Conservation (phyloP, 176 grass and related monocot genomes). For the Alopecurus myosuroides region DNA sequence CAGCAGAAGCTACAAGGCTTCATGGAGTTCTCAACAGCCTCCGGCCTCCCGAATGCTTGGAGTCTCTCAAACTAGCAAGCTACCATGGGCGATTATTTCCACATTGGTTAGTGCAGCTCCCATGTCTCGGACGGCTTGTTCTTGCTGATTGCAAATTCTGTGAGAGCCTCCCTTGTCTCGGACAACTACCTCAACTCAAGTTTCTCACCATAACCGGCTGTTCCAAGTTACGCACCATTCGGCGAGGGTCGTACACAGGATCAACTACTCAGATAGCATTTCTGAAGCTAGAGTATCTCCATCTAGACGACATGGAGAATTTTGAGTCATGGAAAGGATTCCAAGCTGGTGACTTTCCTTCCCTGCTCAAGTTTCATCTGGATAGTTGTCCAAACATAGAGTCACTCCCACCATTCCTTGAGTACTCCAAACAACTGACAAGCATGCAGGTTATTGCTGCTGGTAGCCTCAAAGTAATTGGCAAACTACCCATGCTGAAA, state of each 20-base stretch:
- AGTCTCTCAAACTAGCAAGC: constrained; percentile 31
- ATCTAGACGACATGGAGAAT: constrained; percentile 23
- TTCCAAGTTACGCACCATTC: constrained; percentile 1
- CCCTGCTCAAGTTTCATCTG: constrained; percentile 31
- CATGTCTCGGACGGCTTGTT: constrained; percentile 1
- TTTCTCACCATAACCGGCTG: constrained; percentile 15
- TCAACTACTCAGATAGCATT: constrained; percentile 1
- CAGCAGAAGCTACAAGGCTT: constrained; percentile 2
- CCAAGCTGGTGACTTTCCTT: constrained; percentile 15
- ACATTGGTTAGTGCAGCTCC: constrained; percentile 10
- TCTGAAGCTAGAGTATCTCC: constrained; percentile 33
- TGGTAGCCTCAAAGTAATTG: constrained; percentile 15
- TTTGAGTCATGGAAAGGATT: constrained; percentile 26
- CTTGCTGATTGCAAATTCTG: constrained; percentile 20
- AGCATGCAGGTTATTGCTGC: constrained; percentile 12
- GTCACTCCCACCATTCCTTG: constrained; percentile 33
- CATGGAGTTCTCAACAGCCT: constrained; percentile 16
- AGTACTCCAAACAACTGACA: constrained; percentile 5
- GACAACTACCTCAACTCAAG: constrained; percentile 18
- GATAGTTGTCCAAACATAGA: constrained; percentile 25
- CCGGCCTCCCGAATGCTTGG: constrained; percentile 24
- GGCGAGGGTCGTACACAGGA: background rate
- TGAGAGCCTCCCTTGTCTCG: constrained; percentile 28
- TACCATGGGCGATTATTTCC: constrained; percentile 23
- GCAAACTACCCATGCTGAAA: constrained; percentile 10